Conservation (phyloP, 2,329 filamentous ascomycete genomes). For the Aspergillus sp. region DNA sequence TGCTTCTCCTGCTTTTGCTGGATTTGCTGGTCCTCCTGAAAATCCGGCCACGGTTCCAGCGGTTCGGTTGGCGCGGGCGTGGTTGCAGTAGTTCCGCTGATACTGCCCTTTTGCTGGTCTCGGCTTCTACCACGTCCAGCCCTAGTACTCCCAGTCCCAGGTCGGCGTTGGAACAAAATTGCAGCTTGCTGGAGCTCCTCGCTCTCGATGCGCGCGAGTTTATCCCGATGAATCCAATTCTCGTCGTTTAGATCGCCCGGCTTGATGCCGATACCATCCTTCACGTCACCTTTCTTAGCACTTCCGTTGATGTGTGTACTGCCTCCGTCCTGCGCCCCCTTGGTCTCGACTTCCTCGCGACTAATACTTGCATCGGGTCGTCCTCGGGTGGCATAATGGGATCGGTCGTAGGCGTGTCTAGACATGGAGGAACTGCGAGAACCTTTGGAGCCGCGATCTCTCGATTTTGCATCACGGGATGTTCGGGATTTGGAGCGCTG, state of each 20-base stretch:
- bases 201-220: constrained; percentile 55
- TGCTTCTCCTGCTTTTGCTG: constrained; percentile 37
- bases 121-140: constrained; percentile 44
- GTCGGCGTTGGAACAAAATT: constrained; percentile 46
- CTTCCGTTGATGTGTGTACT: constrained; percentile 27
- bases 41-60: constrained; percentile 39
- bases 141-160: constrained; percentile 41
- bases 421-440: constrained; percentile 47
- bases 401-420: constrained; percentile 35
- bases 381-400: constrained; percentile 36
- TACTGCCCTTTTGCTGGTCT: constrained; percentile 39
- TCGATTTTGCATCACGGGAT: constrained; percentile 43
- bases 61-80: constrained; percentile 34
- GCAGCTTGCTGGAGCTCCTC: constrained; percentile 55
- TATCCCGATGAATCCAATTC: constrained; percentile 57
- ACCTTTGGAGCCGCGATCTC: constrained; percentile 39
- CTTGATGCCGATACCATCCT: constrained; percentile 24
- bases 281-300: constrained; percentile 22
- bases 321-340: constrained; percentile 37
- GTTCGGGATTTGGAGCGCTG: constrained; percentile 38
- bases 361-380: constrained; percentile 40
- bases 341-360: constrained; percentile 45
- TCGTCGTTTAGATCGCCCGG: constrained; percentile 37
- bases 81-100: constrained; percentile 31
- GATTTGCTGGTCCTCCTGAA: constrained; percentile 40